Conservation (phyloP, 495 filamentous ascomycete genomes). For the Niebla homalea region DNA sequence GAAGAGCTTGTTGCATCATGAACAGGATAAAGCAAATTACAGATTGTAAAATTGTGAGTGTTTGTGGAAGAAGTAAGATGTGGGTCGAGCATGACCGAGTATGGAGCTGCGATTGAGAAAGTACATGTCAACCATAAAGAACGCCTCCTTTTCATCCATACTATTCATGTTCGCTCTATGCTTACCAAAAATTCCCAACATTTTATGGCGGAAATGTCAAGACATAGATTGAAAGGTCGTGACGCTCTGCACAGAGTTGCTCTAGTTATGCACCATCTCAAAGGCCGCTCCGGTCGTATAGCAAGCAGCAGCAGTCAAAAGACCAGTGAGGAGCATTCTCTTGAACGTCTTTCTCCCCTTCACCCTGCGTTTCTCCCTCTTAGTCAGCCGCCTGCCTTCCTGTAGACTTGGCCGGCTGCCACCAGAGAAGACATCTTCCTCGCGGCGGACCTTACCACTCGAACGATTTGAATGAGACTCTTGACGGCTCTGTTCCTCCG, state of each 20-base stretch:
- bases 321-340: slow-evolving; percentile 42
- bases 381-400: slow-evolving; percentile 13
- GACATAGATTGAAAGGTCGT: too few species aligned
- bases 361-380: slow-evolving; percentile 17
- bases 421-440: slow-evolving; percentile 46
- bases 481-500: slow-evolving; percentile 11
- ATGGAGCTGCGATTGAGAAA: too few species aligned
- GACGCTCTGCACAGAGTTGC: background rate
- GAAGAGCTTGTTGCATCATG: too few species aligned
- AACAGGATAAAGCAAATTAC: too few species aligned
- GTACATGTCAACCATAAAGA: too few species aligned
- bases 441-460: slow-evolving; percentile 38
- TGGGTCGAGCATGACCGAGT: too few species aligned
- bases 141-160: too few species aligned
- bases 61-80: too few species aligned
- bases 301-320: slow-evolving; percentile 45
- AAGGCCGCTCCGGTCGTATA: slow-evolving; percentile 57
- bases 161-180: too few species aligned
- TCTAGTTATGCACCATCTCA: slow-evolving; percentile 46
- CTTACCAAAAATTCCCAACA: too few species aligned
- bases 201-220: too few species aligned
- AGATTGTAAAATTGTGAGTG: too few species aligned
- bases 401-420: slow-evolving; percentile 6
- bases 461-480: slow-evolving; percentile 22
- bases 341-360: slow-evolving; percentile 29